Evolutionary conservation across 2,329 filamentous ascomycete species (phyloP), one percentile per base, ranked within the genome.

Genomic region (Pezicula rhizophila): DNA sequence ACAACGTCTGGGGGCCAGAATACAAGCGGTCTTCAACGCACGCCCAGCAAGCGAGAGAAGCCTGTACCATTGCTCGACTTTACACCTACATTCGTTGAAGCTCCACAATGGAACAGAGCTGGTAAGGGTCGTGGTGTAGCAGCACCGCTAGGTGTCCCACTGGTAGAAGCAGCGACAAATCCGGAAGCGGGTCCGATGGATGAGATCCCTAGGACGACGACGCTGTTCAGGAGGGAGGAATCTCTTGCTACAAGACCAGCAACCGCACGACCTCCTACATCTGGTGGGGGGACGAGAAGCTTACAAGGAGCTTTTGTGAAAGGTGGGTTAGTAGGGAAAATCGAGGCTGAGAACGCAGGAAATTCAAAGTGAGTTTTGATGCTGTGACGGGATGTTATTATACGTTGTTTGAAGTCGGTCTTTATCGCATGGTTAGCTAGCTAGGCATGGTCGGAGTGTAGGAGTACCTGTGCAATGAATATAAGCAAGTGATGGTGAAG

Each of bases 41-140:
- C 17, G 15, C 26, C 46, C 3, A 50, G 39, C 10, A 49, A 48
- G 31, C 41, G 45, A 3, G 42, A 47, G 20, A 50, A 51, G 18
- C 58, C 56, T 0, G 81, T 80, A 52, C 85, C 86, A 1, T 72
- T 90, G 5, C 68, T 90, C 26, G 85, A 87, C 59, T 73, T 89
- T 37, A 82, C 81, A 0, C 80, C 82, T 0, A 71, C 74, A 43
- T 85, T 84, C 60, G 73, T 76, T 44, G 82, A 86, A 52, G 75
- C 82, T 6, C 83, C 83, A 15, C 74, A 84, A 63, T 75, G 76
- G 60, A 66, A 70, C 46, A 72, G 70, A 42, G 76, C 77, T 43
- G 71, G 75, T 14, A 75, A 75, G 51, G 80, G 79, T 4, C 68
- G 67, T 40, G 72, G 71, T 17, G 65, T 75, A n/a, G 68, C 65